Conservation (phyloP, 2,329 filamentous ascomycete genomes). For the Exserohilum rostratum region DNA sequence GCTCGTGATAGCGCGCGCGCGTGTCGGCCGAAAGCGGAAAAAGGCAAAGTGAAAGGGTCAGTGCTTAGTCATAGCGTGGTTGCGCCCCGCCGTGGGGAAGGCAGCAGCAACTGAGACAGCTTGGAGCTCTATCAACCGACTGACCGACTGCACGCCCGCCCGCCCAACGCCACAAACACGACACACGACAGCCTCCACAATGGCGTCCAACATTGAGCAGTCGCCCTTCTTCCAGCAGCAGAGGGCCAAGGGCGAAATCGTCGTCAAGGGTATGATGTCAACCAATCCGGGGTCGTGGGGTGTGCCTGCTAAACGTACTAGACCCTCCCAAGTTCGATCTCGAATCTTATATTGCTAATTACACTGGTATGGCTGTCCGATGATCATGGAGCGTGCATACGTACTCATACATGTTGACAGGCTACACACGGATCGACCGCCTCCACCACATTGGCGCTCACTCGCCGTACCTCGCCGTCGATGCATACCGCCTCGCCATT, state of each 20-base stretch:
- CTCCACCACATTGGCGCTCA: slow-evolving; percentile 80
- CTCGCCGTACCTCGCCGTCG: slow-evolving; percentile 75
- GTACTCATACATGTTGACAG: slow-evolving; percentile 52
- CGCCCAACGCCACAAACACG: slow-evolving; percentile 19
- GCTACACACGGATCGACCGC: slow-evolving; percentile 79
- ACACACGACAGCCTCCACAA: slow-evolving; percentile 23
- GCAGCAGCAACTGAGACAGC: slow-evolving; percentile 22
- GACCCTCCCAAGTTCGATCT: slow-evolving; percentile 88
- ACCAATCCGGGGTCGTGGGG: neutral
- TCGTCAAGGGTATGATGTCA: slow-evolving; percentile 42
- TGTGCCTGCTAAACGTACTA: slow-evolving; percentile 46
- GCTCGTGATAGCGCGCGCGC: slow-evolving; percentile 1
- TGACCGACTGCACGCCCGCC: neutral
- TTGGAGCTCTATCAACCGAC: slow-evolving; percentile 16
- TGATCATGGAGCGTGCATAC: neutral
- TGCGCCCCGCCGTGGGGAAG: slow-evolving; percentile 25
- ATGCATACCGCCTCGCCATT: slow-evolving; percentile 81
- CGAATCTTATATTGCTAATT: slow-evolving; percentile 88
- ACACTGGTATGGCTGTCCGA: slow-evolving; percentile 67
- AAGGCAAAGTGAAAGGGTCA: slow-evolving; percentile 4
- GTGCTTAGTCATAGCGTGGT: slow-evolving; percentile 13
- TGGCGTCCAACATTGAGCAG: slow-evolving; percentile 44
- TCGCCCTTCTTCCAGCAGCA: slow-evolving; percentile 45
- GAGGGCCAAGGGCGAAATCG: slow-evolving; percentile 29
- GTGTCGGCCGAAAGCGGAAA: neutral